Conservation (phyloP, 2,329 filamentous ascomycete genomes). For the Calonectria fujianensis region DNA sequence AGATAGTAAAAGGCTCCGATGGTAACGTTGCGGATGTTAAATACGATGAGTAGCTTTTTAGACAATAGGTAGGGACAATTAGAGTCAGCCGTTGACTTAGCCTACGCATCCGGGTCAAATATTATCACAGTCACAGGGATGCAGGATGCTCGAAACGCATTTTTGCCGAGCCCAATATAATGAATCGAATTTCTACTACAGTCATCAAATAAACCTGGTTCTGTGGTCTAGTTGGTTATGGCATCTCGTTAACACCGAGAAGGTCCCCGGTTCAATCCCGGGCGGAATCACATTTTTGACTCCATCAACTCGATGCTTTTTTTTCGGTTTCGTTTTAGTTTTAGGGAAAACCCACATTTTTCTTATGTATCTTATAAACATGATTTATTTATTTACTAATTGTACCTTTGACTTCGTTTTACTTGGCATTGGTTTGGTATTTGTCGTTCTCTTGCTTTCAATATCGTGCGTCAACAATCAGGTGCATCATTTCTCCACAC, state of each 20-base stretch:
- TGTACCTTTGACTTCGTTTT: too few relatives aligned
- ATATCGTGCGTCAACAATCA: too few relatives aligned
- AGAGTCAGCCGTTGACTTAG: background rate
- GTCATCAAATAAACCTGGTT: background rate
- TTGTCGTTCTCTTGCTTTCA: too few relatives aligned
- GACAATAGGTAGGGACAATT: background rate
- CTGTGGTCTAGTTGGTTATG: conserved; percentile 28
- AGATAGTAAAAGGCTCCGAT: background rate
- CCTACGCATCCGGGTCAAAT: too few relatives aligned
- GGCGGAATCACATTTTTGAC: conserved; percentile 26
- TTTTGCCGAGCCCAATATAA: background rate
- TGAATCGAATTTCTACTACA: background rate
- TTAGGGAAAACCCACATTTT: background rate
- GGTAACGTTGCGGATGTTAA: background rate
- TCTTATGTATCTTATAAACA: background rate
- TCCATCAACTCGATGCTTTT: background rate
- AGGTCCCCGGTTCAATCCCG: conserved; percentile 28
- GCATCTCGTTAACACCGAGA: conserved; percentile 27
- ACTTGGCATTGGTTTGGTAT: too few relatives aligned
- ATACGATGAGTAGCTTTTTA: background rate
- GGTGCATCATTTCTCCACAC: too few relatives aligned
- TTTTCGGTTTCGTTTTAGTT: background rate
- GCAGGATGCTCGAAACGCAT: background rate
- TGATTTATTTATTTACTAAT: too few relatives aligned
- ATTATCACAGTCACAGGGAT: background rate